Evolutionary conservation across 768 basidiomycete genomes (phyloP).

Genomic region (Pulveroboletus sp.): DNA sequence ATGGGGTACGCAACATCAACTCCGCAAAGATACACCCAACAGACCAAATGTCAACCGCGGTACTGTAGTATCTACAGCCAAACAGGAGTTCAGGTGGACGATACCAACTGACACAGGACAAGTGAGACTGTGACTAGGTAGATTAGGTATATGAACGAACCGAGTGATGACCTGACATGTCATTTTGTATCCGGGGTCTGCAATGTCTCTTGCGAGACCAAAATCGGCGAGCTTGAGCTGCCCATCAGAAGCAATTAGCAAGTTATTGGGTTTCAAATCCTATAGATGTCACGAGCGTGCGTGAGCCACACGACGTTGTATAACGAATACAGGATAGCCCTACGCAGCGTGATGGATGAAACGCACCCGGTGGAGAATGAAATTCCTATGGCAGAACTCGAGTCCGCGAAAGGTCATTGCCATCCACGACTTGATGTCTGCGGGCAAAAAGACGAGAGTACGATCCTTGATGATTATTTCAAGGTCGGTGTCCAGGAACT

Average conservation of each 20-base stretch:
- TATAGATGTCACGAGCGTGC: conserved; percentile 29
- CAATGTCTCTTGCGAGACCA: conserved; percentile 94
- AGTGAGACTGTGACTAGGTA: conserved; percentile 1
- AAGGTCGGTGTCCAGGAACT: conserved; percentile 93
- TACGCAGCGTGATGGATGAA: conserved; percentile 13
- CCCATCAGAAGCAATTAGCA: conserved; percentile 88
- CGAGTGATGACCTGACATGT: conserved; percentile 97
- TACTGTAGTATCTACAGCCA: conserved; percentile 86
- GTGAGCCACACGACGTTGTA: conserved; percentile 9
- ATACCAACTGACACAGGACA: conserved; percentile 77
- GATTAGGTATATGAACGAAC: conserved; percentile 42
- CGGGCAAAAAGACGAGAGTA: conserved; percentile 85
- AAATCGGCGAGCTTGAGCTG: conserved; percentile 98
- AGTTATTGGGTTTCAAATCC: conserved; percentile 99
- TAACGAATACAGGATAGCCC: conserved; percentile 8
- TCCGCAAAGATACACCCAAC: conserved; percentile 98
- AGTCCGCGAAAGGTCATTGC: conserved; percentile 96
- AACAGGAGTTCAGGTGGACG: conserved; percentile 94
- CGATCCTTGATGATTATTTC: conserved; percentile 97
- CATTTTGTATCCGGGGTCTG: conserved; percentile 95
- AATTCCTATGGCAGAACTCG: conserved; percentile 98
- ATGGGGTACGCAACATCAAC: conserved; percentile 93
- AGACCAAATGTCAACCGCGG: conserved; percentile 95
- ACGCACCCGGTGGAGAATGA: conserved; percentile 86
- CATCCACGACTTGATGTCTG: conserved; percentile 99